A percentile compares a stretch with the other conserved stretches of the same genome.
Conservation (phyloP, 2,329 filamentous ascomycete species). For the Beauveria rudraprayagi region DNA sequence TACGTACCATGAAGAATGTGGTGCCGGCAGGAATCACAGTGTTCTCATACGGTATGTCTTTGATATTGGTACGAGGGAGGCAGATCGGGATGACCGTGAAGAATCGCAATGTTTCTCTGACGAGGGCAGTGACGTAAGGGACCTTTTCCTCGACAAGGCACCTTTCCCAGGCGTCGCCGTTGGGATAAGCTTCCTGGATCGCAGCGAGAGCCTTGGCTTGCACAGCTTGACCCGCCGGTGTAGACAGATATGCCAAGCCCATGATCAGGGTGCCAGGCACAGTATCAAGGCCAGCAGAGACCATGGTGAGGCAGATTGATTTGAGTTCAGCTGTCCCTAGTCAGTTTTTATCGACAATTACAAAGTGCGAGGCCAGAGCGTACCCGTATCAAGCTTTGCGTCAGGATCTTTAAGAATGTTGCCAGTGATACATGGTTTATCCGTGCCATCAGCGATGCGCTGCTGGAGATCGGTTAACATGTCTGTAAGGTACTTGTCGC, state of each 20-base stretch:
- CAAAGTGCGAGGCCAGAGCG: not conserved
- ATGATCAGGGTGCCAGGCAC: conserved; percentile 73
- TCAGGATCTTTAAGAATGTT: conserved; percentile 48
- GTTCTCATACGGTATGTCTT: conserved; percentile 62
- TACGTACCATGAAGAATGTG: conserved; percentile 64
- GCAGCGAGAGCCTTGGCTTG: conserved; percentile 62
- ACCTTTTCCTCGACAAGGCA: conserved; percentile 68
- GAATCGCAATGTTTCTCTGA: conserved; percentile 71
- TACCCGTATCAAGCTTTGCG: conserved; percentile 30
- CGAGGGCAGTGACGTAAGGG: conserved; percentile 67
- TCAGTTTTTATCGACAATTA: not conserved
- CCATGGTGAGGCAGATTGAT: conserved; percentile 75
- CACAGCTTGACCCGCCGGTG: conserved; percentile 57
- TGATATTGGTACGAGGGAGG: conserved; percentile 63
- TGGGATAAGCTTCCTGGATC: conserved; percentile 62
- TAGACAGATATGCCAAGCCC: conserved; percentile 69
- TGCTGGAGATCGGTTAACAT: conserved; percentile 50
- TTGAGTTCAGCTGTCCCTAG: conserved; percentile 59
- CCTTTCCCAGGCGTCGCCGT: conserved; percentile 67
- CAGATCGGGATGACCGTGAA: conserved; percentile 76
- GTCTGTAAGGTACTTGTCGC: conserved; percentile 60
- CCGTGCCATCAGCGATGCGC: conserved; percentile 30
- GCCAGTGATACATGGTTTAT: conserved; percentile 34
- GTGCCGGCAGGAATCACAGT: conserved; percentile 64
- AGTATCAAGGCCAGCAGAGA: conserved; percentile 73